phyloP scores from a whole-genome alignment of 106 monocot genomes.

The Posidonia australis region DNA sequence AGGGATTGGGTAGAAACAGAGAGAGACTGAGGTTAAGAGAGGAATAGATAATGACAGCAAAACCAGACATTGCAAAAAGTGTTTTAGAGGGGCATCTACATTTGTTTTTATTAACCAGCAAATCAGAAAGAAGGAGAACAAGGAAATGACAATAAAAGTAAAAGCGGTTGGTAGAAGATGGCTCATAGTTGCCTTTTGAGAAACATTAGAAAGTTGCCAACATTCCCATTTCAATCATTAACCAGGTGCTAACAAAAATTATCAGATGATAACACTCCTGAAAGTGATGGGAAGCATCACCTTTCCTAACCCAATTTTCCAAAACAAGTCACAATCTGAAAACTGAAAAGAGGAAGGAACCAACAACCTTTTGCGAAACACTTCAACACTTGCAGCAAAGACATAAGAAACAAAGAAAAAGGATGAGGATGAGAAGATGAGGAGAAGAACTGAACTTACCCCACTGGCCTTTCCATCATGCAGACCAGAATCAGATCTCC shows the following conservation, averaged over 20 bases:
- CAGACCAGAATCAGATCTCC: conserved; percentile 80
- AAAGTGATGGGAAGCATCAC: not conserved
- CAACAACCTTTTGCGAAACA: not conserved
- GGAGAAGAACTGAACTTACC: conserved; percentile 20
- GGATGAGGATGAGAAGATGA: not conserved
- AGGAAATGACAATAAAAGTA: not conserved
- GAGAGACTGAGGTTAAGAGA: not conserved
- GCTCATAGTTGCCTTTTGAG: not conserved
- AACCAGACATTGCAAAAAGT: not conserved
- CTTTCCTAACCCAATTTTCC: no score
- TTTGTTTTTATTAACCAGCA: not conserved
- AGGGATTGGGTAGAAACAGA: not conserved
- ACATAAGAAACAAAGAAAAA: not conserved
- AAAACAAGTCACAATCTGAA: not conserved
- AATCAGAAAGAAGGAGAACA: not conserved
- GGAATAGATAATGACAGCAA: not conserved
- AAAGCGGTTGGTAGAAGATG: not conserved
- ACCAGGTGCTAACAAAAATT: not conserved
- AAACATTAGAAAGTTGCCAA: not conserved
- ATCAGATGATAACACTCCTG: not conserved
- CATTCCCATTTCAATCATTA: not conserved
- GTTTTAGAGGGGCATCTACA: not conserved
- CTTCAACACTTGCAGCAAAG: no score
- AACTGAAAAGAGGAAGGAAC: not conserved
- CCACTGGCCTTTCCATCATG: conserved; percentile 73